Evolutionary conservation across 106 monocot genomes (phyloP).

Genomic region (Gastrodia elata): DNA sequence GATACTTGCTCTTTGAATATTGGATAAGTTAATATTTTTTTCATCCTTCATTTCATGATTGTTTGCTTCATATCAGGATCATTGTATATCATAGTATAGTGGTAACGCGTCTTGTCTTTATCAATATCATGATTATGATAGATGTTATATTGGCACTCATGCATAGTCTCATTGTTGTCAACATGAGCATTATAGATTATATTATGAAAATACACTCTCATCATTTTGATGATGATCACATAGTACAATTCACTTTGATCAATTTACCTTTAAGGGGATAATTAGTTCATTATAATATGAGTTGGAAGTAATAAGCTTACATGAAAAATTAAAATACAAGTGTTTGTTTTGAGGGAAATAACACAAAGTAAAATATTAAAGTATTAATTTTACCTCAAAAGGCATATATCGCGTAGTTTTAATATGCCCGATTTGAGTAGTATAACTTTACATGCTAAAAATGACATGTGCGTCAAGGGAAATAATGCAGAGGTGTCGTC

Average conservation of each 20-base stretch:
- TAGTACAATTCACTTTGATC: neutral
- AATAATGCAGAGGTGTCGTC: no score
- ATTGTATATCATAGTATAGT: neutral
- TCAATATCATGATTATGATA: neutral
- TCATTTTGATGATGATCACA: neutral
- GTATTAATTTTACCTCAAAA: no score
- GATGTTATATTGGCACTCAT: neutral
- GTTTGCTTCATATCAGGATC: neutral
- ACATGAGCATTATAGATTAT: neutral
- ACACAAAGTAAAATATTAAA: no score
- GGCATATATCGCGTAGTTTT: no score
- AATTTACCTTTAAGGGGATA: neutral
- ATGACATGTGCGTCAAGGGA: no score
- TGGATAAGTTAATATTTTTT: neutral
- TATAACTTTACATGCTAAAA: no score
- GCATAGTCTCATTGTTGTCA: neutral
- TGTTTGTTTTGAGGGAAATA: no score
- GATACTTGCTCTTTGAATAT: neutral
- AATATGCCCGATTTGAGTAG: no score
- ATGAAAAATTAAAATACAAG: no score
- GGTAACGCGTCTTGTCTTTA: neutral
- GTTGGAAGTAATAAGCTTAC: no score
- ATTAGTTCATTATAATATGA: no score
- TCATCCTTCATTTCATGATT: no score
- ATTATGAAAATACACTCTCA: neutral